These are phyloP conservation scores for Jacaranda copaia DNA, from an alignment of 257 asterid genomes.

Conservation along the genomic window DNA sequence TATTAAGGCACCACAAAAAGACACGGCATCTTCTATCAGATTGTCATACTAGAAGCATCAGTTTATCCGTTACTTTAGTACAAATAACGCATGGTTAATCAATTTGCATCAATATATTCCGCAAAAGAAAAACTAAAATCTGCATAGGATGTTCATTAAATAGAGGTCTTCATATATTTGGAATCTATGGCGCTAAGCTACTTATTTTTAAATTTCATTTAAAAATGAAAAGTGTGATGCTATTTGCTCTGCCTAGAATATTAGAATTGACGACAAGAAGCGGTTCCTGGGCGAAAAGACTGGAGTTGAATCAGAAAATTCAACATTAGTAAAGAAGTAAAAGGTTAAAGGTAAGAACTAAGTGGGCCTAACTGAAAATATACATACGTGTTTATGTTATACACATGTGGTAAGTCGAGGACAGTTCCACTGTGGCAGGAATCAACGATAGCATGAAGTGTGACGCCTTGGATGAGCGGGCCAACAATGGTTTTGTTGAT, in stretches of 20 bases:
- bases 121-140: neutral
- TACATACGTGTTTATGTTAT: constrained; percentile 46
- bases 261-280: neutral
- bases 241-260: constrained; percentile 1
- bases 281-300: too few relatives aligned
- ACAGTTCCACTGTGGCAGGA: constrained; percentile 87
- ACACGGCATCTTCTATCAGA: neutral
- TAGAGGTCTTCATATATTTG: neutral
- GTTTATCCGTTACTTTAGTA: neutral
- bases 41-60: neutral
- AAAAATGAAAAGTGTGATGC: neutral
- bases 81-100: neutral
- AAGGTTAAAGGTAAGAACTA: constrained; percentile 4
- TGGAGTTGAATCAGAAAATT: too few relatives aligned
- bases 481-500: constrained; percentile 60
- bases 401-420: constrained; percentile 69
- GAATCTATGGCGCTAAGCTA: neutral
- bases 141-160: neutral
- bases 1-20: neutral
- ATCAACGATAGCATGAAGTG: constrained; percentile 78
- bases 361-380: neutral
- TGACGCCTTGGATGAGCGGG: constrained; percentile 57
- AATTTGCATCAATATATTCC: neutral
- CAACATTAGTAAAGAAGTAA: neutral
- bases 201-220: neutral